Evolutionary conservation across 2,329 filamentous ascomycete genomes (phyloP).

Genomic region (Colletotrichum spinosum): DNA sequence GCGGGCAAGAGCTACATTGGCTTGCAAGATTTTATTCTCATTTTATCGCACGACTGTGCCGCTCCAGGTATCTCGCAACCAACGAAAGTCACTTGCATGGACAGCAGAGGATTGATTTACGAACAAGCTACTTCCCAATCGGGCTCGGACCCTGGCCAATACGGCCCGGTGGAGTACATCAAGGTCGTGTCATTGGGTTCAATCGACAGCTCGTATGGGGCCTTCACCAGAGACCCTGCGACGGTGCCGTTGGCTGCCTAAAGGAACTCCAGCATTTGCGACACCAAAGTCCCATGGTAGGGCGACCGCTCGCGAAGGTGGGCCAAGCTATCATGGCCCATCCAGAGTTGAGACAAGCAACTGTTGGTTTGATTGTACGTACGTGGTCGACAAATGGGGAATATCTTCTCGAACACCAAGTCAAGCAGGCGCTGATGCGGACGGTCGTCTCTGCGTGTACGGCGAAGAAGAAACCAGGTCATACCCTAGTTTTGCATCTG

Average conservation of each 20-base stretch:
- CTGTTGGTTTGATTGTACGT: no score
- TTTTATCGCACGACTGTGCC: constrained; percentile 29
- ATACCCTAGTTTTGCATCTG: no score
- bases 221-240: constrained; percentile 13
- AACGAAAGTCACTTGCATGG: constrained; percentile 10
- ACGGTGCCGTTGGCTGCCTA: constrained; percentile 24
- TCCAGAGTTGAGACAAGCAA: no score
- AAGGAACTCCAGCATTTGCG: constrained; percentile 1
- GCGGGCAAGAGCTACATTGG: neutral
- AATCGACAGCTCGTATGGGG: constrained; percentile 17
- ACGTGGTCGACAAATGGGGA: no score
- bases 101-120: constrained; percentile 6
- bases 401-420: no score
- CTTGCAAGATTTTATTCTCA: constrained; percentile 19
- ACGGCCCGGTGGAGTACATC: constrained; percentile 7
- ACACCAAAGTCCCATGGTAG: neutral
- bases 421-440: no score
- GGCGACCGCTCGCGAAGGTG: no score
- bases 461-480: no score
- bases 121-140: constrained; percentile 1
- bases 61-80: constrained; percentile 9
- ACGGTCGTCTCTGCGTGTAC: no score
- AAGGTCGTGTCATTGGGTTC: constrained; percentile 16
- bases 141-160: constrained; percentile 1
- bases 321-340: no score